Conservation (phyloP, 1,284 basidiomycete species). For the Pseudozyma tsukubaensis region DNA sequence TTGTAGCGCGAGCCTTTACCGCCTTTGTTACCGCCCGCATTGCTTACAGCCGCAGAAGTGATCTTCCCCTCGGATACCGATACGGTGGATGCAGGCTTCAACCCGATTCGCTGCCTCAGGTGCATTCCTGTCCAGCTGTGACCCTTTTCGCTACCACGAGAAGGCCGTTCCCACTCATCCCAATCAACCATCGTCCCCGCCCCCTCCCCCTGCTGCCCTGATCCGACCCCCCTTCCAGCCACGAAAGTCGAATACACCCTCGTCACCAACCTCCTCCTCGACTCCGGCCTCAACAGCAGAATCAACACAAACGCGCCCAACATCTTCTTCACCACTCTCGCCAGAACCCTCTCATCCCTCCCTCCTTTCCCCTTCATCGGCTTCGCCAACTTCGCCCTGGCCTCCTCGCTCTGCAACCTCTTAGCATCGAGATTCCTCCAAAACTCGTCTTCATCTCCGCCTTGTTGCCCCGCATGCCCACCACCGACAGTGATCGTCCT, state of each 20-base stretch:
- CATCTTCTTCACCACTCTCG: conserved; percentile 9
- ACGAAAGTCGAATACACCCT: conserved; percentile 11
- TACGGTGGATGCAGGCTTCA: not conserved
- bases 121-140: conserved; percentile 35
- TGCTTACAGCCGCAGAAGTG: conserved; percentile 6
- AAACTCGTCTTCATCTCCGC: conserved; percentile 35
- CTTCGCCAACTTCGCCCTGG: not conserved
- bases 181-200: conserved; percentile 14
- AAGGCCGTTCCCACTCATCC: conserved; percentile 34
- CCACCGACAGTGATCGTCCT: conserved; percentile 24
- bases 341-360: not conserved
- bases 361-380: not conserved
- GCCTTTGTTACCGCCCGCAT: not conserved
- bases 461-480: not conserved
- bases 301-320: conserved; percentile 22
- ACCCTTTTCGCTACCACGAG: not conserved
- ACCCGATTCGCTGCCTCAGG: conserved; percentile 23
- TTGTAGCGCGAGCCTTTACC: conserved; percentile 9
- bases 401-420: conserved; percentile 2
- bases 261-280: conserved; percentile 25
- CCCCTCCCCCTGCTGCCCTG: too few species aligned
- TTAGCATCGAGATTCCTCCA: conserved; percentile 34
- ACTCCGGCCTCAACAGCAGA: conserved; percentile 32
- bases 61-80: not conserved
- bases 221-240: not conserved